Base-by-base conservation (phyloP, 2,329 filamentous ascomycete species). In the Aspergillus candidus region DNA sequence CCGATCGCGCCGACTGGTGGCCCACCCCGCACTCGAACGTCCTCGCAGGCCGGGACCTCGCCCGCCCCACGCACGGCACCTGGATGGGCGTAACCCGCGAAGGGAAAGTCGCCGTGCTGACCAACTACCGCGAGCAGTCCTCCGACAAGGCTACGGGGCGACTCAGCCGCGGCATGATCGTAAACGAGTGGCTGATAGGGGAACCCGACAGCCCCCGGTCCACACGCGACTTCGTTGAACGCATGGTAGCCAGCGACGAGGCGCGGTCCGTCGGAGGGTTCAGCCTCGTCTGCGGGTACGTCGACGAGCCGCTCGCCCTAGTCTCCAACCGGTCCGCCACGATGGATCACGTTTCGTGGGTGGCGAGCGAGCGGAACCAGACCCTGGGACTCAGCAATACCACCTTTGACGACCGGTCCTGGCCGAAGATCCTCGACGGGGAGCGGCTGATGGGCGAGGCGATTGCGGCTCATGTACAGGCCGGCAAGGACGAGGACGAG, bases 21-120 rank as follows among this genome's bases (percentile, higher is more conserved):
- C 72, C 75, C 34, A 54, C 66, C 11, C 77, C 78, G 3, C 62
- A 78, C 53, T 54, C 63, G 12, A 69, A 81, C 49, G 73, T 84
- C 43, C 69, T 83, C 6, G 79, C 77, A 27, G 79, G 79, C 15
- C 77, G 79, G 35, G 80, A 84, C 58, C 69, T 83, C 10, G 76
- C 80, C 38, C 76, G 80, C 18, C 60, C 72, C 11, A 74, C 71
- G 32, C 77, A 79, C 43, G 80, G 80, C 15, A 83, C 80, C 47
- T 84, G 80, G 80, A 74, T 83, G 38, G 80, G 78, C 14, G 69
- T 83, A 44, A 83, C 79, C 7, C 72, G 68, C 29, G 71, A 80
- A 50, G 80, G 80, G 22, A 77, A 78, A 44, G 59, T 84, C 37
- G 79, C 79, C 3, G 75, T 81, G 5, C 69, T 84, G 29, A 83